These are phyloP conservation scores for Sporothrix euskadiensis DNA, from an alignment of 2,329 filamentous ascomycete species.

Conservation along the genomic window DNA sequence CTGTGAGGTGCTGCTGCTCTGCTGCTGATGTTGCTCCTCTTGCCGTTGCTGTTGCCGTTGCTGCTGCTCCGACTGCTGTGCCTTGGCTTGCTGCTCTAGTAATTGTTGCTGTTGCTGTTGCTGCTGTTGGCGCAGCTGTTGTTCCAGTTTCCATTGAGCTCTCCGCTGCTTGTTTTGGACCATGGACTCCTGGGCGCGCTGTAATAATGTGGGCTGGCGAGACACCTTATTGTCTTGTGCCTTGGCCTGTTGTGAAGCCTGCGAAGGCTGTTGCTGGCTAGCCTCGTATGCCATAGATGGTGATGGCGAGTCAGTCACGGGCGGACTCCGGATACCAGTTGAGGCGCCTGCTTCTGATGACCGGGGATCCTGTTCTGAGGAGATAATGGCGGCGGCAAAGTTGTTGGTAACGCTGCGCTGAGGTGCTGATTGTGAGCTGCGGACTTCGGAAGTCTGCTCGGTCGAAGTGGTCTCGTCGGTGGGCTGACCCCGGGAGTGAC, in stretches of 20 bases:
- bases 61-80: slow-evolving; percentile 6
- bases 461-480: slow-evolving; percentile 47
- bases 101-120: slow-evolving; percentile 5
- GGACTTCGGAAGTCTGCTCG: slow-evolving; percentile 46
- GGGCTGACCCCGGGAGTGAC: slow-evolving; percentile 46
- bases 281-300: slow-evolving; percentile 26
- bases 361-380: slow-evolving; percentile 32
- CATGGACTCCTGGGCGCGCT: slow-evolving; percentile 9
- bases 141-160: slow-evolving; percentile 19
- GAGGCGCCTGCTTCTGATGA: slow-evolving; percentile 28
- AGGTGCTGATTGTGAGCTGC: slow-evolving; percentile 39
- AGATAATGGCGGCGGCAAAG: slow-evolving; percentile 14
- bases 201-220: background rate
- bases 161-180: slow-evolving; percentile 5
- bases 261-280: slow-evolving; percentile 21
- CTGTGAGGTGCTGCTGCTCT: background rate
- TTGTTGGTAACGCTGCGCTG: slow-evolving; percentile 29
- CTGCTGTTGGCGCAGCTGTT: slow-evolving; percentile 14
- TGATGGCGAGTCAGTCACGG: slow-evolving; percentile 17
- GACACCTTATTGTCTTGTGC: slow-evolving; percentile 11
- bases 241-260: slow-evolving; percentile 12
- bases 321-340: slow-evolving; percentile 25
- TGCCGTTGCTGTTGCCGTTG: background rate
- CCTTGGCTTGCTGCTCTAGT: slow-evolving; percentile 29
- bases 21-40: background rate